Conservation (phyloP, 176 grass and related monocot species). For the Rhipidocladum racemiflorum region DNA sequence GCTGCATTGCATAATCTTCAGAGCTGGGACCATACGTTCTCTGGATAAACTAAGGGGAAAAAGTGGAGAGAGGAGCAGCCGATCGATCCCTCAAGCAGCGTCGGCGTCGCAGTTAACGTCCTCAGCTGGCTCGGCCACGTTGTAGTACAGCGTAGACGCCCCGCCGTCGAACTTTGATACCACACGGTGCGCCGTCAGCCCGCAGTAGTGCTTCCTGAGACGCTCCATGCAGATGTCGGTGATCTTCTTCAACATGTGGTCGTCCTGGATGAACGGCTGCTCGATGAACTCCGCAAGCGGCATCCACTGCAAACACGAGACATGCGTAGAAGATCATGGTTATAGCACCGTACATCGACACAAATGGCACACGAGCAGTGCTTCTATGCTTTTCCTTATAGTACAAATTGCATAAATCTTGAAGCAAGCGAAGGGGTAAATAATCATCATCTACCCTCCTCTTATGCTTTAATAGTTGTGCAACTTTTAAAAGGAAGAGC, state of each 20-base stretch:
- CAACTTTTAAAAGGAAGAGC: too few relatives aligned
- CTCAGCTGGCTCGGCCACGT: slow-evolving; percentile 33
- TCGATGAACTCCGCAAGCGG: slow-evolving; percentile 49
- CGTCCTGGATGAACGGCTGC: slow-evolving; percentile 59
- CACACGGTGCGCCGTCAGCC: slow-evolving; percentile 56
- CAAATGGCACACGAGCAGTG: too few relatives aligned
- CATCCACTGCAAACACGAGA: slow-evolving; percentile 51
- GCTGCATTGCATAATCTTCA: not conserved
- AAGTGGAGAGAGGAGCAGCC: too few relatives aligned
- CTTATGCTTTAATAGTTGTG: too few relatives aligned
- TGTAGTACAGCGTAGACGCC: slow-evolving; percentile 59
- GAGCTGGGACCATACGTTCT: too few relatives aligned
- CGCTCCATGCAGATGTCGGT: slow-evolving; percentile 57
- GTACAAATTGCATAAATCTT: too few relatives aligned
- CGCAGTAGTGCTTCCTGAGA: slow-evolving; percentile 52
- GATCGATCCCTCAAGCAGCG: not conserved
- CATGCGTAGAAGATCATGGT: not conserved
- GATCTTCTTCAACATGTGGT: slow-evolving; percentile 67
- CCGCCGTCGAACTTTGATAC: slow-evolving; percentile 67
- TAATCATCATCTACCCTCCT: too few relatives aligned
- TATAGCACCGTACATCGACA: not conserved
- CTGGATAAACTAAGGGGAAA: too few relatives aligned
- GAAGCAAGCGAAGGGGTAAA: too few relatives aligned
- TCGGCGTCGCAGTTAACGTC: not conserved
- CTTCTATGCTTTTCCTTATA: too few relatives aligned